Evolutionary conservation across 2,329 filamentous ascomycete genomes (phyloP), one percentile per base, ranked within the genome.

Genomic region (Phoma sp.): DNA sequence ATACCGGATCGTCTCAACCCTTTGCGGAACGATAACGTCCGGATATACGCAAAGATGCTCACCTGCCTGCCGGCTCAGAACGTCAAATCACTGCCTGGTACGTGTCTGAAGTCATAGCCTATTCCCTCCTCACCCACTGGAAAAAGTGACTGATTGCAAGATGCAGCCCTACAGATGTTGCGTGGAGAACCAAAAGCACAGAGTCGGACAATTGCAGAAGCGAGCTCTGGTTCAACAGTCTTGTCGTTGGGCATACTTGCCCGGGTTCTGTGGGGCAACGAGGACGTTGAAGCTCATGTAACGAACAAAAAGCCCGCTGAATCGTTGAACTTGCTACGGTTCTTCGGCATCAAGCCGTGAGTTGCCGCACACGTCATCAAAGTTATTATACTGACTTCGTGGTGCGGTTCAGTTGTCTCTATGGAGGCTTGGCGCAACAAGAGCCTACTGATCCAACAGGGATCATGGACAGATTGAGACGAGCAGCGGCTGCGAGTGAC

Each of bases 31-130:
- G 80, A 87, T 80, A 83, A 83, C 4, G 82, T 88, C 4, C 80
- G 84, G 10, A 85, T 88, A 47, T 87, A 86, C 59, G 85, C 85
- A 33, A 88, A 88, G 73, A 84, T 88, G 83, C 83, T 88, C 80
- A 85, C 83, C 2, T 83, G 83, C 77, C 83, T 85, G 62, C 85
- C 86, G 0, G 83, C 85, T 3, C 84, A 88, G 57, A 88, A 88
- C 43, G 85, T 88, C 61, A 88, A 88, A 66, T 80, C 82, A 2
- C 80, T 88, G 72, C 85, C 85, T 62, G 83, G 82, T 29, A 29
- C 1, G 27, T 29, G 27, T 29, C 27, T 29, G 27, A 29, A 29
- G 10, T 10, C 2, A 7, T 9, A 9, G 27, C 9, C 25, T 7
- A 29, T 29, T 12, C 10, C 10, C 27, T 12, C 8, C 3, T 29